Percentiles rank a stretch among this genome's conserved stretches.
Conservation (phyloP, 768 basidiomycete species). For the Boletus sp. region DNA sequence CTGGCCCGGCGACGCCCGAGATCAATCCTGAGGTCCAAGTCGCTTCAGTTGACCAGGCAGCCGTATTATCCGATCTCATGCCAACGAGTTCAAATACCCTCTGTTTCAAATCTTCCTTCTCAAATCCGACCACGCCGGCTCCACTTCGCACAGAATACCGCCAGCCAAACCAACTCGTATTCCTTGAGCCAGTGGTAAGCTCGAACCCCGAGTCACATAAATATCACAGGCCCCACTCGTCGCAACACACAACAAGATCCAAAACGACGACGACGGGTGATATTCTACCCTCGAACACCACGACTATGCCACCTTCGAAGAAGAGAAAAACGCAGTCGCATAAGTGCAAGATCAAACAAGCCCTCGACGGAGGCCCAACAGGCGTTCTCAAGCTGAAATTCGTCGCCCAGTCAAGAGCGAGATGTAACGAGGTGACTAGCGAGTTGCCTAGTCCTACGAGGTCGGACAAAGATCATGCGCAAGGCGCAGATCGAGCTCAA, state of each 20-base stretch:
- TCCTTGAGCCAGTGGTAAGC: conserved; percentile 32
- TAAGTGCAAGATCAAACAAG: background rate
- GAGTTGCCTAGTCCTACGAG: no score
- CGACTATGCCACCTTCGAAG: conserved; percentile 11
- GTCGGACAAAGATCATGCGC: no score
- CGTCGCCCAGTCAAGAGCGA: background rate
- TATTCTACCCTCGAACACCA: background rate
- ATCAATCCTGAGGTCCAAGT: background rate
- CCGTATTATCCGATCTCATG: background rate
- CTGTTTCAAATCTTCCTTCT: conserved; percentile 4
- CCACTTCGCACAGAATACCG: background rate
- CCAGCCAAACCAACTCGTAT: conserved; percentile 13
- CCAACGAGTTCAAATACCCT: background rate
- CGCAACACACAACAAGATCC: conserved; percentile 6
- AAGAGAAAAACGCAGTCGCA: conserved; percentile 13
- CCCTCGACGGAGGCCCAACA: background rate
- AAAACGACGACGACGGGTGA: background rate
- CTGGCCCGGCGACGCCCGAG: background rate
- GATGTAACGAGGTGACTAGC: no score
- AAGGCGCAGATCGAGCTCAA: no score
- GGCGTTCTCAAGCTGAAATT: no score
- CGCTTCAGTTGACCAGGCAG: background rate
- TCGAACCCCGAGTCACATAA: conserved; percentile 13
- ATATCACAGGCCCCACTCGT: conserved; percentile 1
- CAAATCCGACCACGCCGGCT: background rate